A percentile compares a stretch with the other conserved stretches of the same genome.
These are phyloP conservation scores for Aspergillus homomorphus DNA, from an alignment of 495 filamentous ascomycete genomes.

Conservation along the genomic window DNA sequence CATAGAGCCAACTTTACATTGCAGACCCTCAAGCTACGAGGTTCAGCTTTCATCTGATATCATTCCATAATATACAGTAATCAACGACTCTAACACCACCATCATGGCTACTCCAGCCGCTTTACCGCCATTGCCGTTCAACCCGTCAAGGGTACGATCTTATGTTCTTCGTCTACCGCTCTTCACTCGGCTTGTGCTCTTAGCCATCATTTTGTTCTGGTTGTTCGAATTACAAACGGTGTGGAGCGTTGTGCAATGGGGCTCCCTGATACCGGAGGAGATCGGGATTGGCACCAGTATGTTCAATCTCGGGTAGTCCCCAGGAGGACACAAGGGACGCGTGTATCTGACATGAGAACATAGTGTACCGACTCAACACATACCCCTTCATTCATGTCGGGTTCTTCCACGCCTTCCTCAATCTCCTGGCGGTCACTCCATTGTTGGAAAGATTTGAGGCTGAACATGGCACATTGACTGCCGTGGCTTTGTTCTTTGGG, in stretches of 20 bases:
- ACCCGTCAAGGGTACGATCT: conserved; percentile 51
- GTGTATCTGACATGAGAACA: conserved; percentile 12
- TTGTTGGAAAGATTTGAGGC: conserved; percentile 88
- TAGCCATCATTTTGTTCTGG: conserved; percentile 67
- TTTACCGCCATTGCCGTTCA: conserved; percentile 46
- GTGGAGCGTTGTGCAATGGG: conserved; percentile 71
- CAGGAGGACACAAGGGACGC: background rate
- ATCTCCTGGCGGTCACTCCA: conserved; percentile 74
- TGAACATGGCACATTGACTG: conserved; percentile 88
- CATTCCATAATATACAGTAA: background rate
- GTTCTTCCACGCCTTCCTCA: conserved; percentile 76
- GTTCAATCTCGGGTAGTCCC: conserved; percentile 29
- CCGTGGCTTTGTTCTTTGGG: conserved; percentile 79
- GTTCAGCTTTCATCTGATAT: background rate
- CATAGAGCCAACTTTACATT: background rate
- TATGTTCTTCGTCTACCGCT: conserved; percentile 86
- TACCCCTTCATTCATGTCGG: conserved; percentile 84
- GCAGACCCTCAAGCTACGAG: background rate
- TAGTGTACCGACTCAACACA: conserved; percentile 91
- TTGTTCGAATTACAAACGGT: conserved; percentile 59
- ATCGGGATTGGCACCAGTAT: conserved; percentile 70
- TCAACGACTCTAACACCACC: background rate
- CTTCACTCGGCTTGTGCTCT: conserved; percentile 72
- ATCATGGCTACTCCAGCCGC: conserved; percentile 42
- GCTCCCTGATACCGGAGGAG: conserved; percentile 72